Evolutionary conservation across 257 asterid genomes (phyloP).

Genomic region (Gentiana macrophylla): DNA sequence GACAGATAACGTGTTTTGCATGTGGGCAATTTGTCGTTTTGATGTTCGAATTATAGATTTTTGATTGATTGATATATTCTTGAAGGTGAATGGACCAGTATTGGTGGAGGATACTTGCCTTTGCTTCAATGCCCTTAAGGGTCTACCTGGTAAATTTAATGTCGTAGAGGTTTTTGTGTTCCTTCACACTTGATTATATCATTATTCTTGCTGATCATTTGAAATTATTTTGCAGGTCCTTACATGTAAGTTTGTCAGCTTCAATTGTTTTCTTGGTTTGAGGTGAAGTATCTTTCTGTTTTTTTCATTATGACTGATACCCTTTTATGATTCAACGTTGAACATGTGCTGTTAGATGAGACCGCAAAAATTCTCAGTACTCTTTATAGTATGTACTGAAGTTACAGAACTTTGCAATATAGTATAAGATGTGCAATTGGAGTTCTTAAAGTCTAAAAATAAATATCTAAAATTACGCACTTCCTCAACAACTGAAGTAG

Average conservation of each 20-base stretch:
- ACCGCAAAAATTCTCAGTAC: too few species aligned
- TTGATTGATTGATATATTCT: conserved; percentile 5
- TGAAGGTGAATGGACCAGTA: conserved; percentile 87
- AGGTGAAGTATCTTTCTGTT: conserved; percentile 21
- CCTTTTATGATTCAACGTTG: background rate
- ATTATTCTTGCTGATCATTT: conserved; percentile 6
- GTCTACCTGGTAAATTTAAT: conserved; percentile 68
- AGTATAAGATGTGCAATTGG: too few species aligned
- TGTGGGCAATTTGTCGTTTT: background rate
- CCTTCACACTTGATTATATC: background rate
- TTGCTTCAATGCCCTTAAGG: conserved; percentile 90
- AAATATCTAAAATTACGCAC: too few species aligned
- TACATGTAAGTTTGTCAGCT: conserved; percentile 64
- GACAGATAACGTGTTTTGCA: background rate
- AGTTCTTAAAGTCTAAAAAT: too few species aligned
- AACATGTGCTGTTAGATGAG: background rate
- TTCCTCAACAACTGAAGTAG: too few species aligned
- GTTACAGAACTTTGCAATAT: too few species aligned
- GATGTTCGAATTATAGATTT: background rate
- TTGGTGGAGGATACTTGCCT: conserved; percentile 99
- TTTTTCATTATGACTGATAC: background rate
- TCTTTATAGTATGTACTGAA: too few species aligned
- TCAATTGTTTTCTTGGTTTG: conserved; percentile 9
- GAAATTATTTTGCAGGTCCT: conserved; percentile 60
- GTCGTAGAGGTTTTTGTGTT: background rate